phyloP scores from a whole-genome alignment of 2,329 filamentous ascomycete species.

The Periconia sp. region DNA sequence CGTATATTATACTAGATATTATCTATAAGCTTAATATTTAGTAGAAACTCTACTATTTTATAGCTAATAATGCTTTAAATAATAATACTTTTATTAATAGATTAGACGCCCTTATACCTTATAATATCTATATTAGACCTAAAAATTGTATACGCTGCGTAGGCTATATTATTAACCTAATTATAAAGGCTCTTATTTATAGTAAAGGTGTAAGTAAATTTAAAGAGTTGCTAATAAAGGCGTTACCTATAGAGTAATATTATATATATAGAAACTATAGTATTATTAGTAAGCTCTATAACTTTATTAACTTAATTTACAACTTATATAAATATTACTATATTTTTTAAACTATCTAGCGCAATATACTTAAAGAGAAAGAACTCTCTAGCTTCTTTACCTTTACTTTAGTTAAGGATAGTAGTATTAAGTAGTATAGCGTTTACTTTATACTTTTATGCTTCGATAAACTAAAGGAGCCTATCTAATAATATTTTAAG shows the following conservation, averaged over 20 bases:
- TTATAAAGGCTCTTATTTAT: slow-evolving; percentile 4
- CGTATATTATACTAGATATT: slow-evolving; percentile 1
- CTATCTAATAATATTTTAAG: slow-evolving; percentile 1
- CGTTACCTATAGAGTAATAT: neutral
- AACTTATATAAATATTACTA: neutral
- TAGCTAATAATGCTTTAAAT: neutral
- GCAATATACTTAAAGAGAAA: neutral
- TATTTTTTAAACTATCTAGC: neutral
- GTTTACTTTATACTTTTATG: slow-evolving; percentile 1
- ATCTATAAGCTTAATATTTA: neutral
- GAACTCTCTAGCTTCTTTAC: neutral
- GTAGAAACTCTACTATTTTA: slow-evolving; percentile 1
- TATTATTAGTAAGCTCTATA: slow-evolving; percentile 3
- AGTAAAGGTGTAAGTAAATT: slow-evolving; percentile 2
- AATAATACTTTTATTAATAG: neutral
- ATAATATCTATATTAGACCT: neutral
- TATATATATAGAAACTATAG: neutral
- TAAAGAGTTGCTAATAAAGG: neutral
- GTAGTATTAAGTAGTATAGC: neutral
- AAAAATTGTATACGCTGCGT: neutral
- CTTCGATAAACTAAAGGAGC: neutral
- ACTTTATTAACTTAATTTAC: slow-evolving; percentile 2
- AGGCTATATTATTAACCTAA: slow-evolving; percentile 1
- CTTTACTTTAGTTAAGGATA: slow-evolving; percentile 3
- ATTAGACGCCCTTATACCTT: neutral